A percentile compares a stretch with the other conserved stretches of the same genome.
Evolutionary conservation across 169 alveolate species (phyloP).

Genomic region (Eimeria brunetti): DNA sequence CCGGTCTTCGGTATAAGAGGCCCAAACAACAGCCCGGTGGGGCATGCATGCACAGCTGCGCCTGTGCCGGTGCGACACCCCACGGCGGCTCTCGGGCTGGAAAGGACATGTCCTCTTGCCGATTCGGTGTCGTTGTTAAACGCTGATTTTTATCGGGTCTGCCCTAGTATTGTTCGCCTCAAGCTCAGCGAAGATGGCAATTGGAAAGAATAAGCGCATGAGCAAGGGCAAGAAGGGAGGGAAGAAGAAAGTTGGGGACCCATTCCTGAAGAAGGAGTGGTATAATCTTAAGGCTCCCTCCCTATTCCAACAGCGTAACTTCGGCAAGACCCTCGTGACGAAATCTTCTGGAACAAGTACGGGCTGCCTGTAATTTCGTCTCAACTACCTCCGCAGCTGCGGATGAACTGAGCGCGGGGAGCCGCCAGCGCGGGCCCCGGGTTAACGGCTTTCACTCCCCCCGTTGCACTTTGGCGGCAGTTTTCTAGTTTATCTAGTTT

Average conservation of each 20-base stretch:
- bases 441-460: neutral
- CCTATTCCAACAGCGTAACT: constrained; percentile 94
- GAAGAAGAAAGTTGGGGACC: constrained; percentile 98
- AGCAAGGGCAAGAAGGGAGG: constrained; percentile 98
- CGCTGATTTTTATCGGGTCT: constrained; percentile 11
- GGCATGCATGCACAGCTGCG: constrained; percentile 60
- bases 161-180: constrained; percentile 35
- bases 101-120: neutral
- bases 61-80: constrained; percentile 46
- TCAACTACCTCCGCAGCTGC: neutral
- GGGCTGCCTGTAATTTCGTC: neutral
- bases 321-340: constrained; percentile 97
- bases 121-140: too few species aligned
- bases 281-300: constrained; percentile 97
- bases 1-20: neutral
- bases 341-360: constrained; percentile 96
- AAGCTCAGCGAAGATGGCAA: constrained; percentile 92
- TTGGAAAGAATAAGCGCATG: constrained; percentile 97
- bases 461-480: neutral
- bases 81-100: neutral
- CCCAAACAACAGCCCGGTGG: constrained; percentile 16
- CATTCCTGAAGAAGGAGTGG: constrained; percentile 98
- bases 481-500: neutral
- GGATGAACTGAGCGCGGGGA: neutral
- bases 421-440: neutral